These are phyloP conservation scores for Lippia alba DNA, from an alignment of 305 asterid species.

Conservation along the genomic window DNA sequence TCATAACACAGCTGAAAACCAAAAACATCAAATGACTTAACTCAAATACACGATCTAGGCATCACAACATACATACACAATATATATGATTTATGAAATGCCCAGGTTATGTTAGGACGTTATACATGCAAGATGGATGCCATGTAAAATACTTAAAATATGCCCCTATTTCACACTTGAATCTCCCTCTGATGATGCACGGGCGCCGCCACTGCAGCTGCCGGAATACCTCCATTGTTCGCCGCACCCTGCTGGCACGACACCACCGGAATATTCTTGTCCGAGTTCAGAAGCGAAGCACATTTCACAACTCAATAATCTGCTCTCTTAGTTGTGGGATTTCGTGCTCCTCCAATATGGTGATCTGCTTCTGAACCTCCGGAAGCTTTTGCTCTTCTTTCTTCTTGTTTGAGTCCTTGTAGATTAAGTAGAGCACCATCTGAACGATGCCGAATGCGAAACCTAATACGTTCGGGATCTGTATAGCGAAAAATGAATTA, in stretches of 20 bases:
- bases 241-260: slow-evolving; percentile 17
- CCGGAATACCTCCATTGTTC: too few species aligned
- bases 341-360: slow-evolving; percentile 32
- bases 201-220: slow-evolving; percentile 1
- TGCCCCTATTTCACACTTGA: slow-evolving; percentile 27
- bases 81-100: neutral
- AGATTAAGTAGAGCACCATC: slow-evolving; percentile 49
- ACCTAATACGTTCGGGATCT: slow-evolving; percentile 60
- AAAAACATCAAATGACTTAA: neutral
- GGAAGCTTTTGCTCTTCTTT: slow-evolving; percentile 36
- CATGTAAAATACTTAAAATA: neutral
- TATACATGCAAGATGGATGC: slow-evolving; percentile 32
- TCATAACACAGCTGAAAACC: neutral
- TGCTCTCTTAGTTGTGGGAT: slow-evolving; percentile 30
- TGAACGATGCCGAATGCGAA: slow-evolving; percentile 54
- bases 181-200: slow-evolving; percentile 19
- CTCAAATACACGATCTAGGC: neutral
- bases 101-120: neutral
- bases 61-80: neutral
- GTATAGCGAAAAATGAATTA: neutral
- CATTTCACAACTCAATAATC: slow-evolving; percentile 43
- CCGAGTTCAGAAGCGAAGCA: slow-evolving; percentile 27
- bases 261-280: slow-evolving; percentile 32
- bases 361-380: slow-evolving; percentile 22
- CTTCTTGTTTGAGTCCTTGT: slow-evolving; percentile 28